Base-by-base conservation (phyloP, 345 rosid genomes). In the Eucalyptus melliodora region DNA sequence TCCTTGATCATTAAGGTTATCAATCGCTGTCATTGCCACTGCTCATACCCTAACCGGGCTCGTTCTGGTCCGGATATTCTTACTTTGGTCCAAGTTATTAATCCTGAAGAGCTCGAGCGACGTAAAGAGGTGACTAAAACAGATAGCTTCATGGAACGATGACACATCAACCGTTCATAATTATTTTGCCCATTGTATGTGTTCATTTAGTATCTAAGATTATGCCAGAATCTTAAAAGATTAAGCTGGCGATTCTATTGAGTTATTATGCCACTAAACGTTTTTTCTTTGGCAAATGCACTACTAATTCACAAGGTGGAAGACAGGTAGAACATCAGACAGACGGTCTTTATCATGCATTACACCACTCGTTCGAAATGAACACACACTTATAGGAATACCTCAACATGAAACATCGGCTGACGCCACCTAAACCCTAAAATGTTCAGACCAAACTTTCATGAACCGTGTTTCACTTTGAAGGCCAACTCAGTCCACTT, bases 401-500 rank as follows among this genome's bases (percentile, higher is more conserved):
- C 27, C 23, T 37, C 8, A 37, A 27, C 82, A 37, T 37, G 82
- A 23, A 37, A 37, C 27, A 42, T 72, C 40, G 82, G 42, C 47
- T 11, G 16, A 40, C 47, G 14, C 42, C 47, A 77, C 27, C 85
- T 21, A 77, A 19, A 77, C 27, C n/a, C n/a, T n/a, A 44, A 77
- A 77, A 40, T 2, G 27, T 40, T 30, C 4, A 77, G 16, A 77
- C 9, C 30, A 21, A 11, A 21, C 47, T 19, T 40, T 77, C 47
- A 77, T 11, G 9, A 11, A 40, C 85, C 1, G 16, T 6, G 26
- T 10, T 11, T 11, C 42, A 77, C 45, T 11, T 40, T 77, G 85
- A 21, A 23, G 7, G 47, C 9, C 85, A 77, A 40, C 47, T 77
- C 90, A 97, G 88, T 97, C 99, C 1, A 97, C 99, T 62, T 96